Conservation (phyloP, 129 eudicot species). For the Helichrysum umbraculigerum region DNA sequence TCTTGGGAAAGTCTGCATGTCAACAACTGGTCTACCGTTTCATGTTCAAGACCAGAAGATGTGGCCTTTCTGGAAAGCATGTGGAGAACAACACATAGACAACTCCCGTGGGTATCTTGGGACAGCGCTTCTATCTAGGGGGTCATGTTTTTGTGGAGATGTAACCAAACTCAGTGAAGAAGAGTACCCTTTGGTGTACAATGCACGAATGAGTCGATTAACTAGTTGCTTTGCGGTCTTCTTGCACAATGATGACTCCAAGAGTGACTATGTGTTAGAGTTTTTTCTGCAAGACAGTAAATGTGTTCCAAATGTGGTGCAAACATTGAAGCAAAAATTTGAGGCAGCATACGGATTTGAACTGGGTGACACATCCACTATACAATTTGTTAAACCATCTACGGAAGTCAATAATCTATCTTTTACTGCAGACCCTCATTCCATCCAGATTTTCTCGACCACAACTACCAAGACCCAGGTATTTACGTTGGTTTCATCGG, state of each 20-base stretch:
- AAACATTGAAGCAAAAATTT: constrained; percentile 12
- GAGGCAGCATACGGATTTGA: constrained; percentile 14
- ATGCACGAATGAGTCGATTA: constrained; percentile 10
- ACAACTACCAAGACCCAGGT: background rate
- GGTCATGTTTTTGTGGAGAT: constrained; percentile 18
- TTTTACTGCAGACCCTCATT: background rate
- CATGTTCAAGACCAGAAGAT: background rate
- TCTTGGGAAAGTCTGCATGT: background rate
- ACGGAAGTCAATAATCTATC: background rate
- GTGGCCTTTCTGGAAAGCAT: constrained; percentile 6
- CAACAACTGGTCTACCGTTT: constrained; percentile 13
- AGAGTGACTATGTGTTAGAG: constrained; percentile 19
- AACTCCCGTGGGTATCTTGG: background rate
- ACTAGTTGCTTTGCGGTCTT: constrained; percentile 15
- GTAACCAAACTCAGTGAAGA: constrained; percentile 18
- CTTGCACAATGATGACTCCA: background rate
- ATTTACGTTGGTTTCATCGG: background rate
- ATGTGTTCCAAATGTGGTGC: background rate
- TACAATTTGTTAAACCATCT: constrained; percentile 10
- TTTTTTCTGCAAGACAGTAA: background rate
- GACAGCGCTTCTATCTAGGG: background rate
- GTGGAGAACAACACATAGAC: constrained; percentile 10
- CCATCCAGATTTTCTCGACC: background rate
- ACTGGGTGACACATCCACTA: constrained; percentile 11
- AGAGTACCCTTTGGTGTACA: constrained; percentile 19